Base-by-base conservation (phyloP, 495 filamentous ascomycete genomes). In the Penicillium malachiteum region DNA sequence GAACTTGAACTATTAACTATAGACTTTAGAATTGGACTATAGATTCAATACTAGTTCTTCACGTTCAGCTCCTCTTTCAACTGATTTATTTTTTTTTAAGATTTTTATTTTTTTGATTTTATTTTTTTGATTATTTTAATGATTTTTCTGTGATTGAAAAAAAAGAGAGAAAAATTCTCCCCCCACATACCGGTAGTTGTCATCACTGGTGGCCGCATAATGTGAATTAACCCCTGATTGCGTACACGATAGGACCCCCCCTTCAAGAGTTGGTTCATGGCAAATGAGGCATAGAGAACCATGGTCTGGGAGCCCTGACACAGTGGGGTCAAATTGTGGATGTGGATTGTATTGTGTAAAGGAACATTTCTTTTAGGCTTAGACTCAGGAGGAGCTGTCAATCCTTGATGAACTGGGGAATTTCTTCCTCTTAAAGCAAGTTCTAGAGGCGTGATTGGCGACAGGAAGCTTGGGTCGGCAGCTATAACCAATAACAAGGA, bases 401-500 rank as follows among this genome's bases (percentile, higher is more conserved):
- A 69, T 69, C 64, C 52, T 62, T 58, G 56, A 67, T 66, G 63
- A 61, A 68, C 57, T 68, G 65, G 65, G 63, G 62, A 58, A 68
- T 62, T 48, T 42, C 49, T 48, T 62, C 62, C 43, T 54, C n/a
- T n/a, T n/a, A n/a, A n/a, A n/a, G n/a, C n/a, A n/a, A n/a, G n/a
- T n/a, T n/a, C n/a, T n/a, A n/a, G n/a, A n/a, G n/a, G n/a, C n/a
- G n/a, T n/a, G n/a, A n/a, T 69, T 69, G 60, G 65, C 44, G 58
- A 62, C 6, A 49, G 26, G 30, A 59, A 26, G 50, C 49, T 64
- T 58, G 48, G 55, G 62, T 62, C 63, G 58, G 61, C 56, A 54
- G 50, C 52, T 54, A 5, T 49, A 33, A 44, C 65, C 65, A 68
- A 68, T 68, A 44, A 58, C 54, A 41, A 63, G 54, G 48, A 35